Evolutionary conservation across 768 basidiomycete species (phyloP), one percentile per base, ranked within the genome.

Genomic region (Tremella mesenterica): DNA sequence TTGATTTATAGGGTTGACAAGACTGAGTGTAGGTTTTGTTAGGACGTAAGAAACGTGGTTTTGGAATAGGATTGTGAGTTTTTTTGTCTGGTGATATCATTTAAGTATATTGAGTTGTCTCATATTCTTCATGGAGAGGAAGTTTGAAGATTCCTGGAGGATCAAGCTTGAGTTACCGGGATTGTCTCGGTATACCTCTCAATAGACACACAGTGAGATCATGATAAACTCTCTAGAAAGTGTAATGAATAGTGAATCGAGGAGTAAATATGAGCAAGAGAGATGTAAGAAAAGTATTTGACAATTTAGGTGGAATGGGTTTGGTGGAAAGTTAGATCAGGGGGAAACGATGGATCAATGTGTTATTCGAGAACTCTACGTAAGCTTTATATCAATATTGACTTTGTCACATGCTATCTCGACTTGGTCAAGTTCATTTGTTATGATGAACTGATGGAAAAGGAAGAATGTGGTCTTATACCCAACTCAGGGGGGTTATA

Each of bases 381-480:
- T 74, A 21, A 41, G 63, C 56, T 20, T 33, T 27, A 27, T 23
- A 38, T 84, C 66, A 82, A 76, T 84, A 83, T 28, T 25, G 16
- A 36, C 48, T 7, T 44, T n/a, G n/a, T n/a, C n/a, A n/a, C n/a
- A n/a, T n/a, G n/a, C n/a, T n/a, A n/a, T n/a, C n/a, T n/a, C n/a
- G n/a, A n/a, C n/a, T n/a, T n/a, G 14, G 21, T 21, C 12, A 21
- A 44, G 43, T 21, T 36, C 33, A 44, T 46, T 16, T 16, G 25
- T 6, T 16, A n/a, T 16, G 7, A 4, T 7, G 18, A 6, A 4
- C 21, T 26, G 21, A 25, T n/a, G 44, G 7, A 23, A 23, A 61
- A 89, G 88, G 89, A 91, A 77, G 89, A 91, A 75, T 80, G 86
- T 7, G 85, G 87, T 1, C 81, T 91, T 31, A 77, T 73, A 18